phyloP scores from a whole-genome alignment of 768 basidiomycete genomes.

The Grammothele lineata region DNA sequence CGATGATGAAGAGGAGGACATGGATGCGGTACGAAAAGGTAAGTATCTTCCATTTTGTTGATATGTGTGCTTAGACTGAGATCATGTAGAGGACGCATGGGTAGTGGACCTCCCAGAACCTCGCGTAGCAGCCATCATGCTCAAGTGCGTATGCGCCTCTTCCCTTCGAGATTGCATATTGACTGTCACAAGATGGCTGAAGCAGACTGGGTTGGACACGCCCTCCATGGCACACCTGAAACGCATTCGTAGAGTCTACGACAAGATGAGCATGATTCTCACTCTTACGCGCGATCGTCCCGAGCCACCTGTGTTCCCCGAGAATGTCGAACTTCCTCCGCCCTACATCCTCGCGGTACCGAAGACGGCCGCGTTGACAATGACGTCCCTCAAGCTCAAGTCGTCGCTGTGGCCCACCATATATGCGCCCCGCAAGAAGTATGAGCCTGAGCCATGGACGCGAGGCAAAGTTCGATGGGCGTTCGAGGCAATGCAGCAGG shows the following conservation, averaged over 20 bases:
- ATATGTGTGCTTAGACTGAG: no score
- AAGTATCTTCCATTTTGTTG: conserved; percentile 7
- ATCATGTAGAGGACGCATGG: conserved; percentile 61
- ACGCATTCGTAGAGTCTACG: conserved; percentile 57
- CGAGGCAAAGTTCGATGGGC: conserved; percentile 71
- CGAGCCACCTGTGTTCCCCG: conserved; percentile 46
- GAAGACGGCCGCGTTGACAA: conserved; percentile 59
- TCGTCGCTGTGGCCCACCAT: conserved; percentile 82
- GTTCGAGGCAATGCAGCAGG: conserved; percentile 53
- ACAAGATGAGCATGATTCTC: conserved; percentile 53
- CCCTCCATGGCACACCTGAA: conserved; percentile 70
- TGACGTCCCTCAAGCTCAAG: conserved; percentile 61
- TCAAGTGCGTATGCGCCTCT: conserved; percentile 43
- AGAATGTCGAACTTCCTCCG: conserved; percentile 37
- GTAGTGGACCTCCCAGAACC: conserved; percentile 68
- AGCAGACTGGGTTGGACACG: conserved; percentile 54
- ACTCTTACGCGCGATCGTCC: conserved; percentile 26
- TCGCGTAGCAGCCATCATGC: conserved; percentile 51
- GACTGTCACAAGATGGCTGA: conserved; percentile 50
- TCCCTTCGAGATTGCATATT: not conserved
- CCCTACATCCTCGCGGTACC: conserved; percentile 67
- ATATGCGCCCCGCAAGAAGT: conserved; percentile 65
- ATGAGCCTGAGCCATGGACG: conserved; percentile 66
- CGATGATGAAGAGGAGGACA: conserved; percentile 56
- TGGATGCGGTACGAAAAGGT: conserved; percentile 55